Evolutionary conservation across 345 rosid species (phyloP).

Genomic region (Brassica nigra): DNA sequence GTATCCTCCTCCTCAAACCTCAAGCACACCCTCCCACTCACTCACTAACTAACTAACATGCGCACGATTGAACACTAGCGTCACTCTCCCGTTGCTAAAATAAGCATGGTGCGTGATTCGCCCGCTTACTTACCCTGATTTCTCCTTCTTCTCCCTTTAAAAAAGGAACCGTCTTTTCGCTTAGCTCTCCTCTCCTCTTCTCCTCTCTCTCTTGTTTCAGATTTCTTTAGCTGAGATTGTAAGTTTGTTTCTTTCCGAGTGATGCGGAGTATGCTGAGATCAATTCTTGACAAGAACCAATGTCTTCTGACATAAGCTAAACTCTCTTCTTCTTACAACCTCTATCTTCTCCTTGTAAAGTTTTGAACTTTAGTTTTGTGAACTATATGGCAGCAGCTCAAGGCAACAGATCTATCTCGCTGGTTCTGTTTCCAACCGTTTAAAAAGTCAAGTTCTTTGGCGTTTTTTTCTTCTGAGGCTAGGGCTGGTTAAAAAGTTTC

Average conservation of each 20-base stretch:
- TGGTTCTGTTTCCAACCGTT: constrained; percentile 22
- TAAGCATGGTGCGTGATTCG: constrained; percentile 47
- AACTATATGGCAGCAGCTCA: constrained; percentile 30
- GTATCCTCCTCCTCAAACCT: constrained; percentile 20
- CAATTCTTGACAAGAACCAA: constrained; percentile 45
- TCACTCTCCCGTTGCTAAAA: constrained; percentile 20
- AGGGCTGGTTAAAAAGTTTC: constrained; percentile 11
- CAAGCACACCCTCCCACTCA: constrained; percentile 28
- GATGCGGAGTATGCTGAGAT: constrained; percentile 34
- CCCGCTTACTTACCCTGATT: constrained; percentile 31
- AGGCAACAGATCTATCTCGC: constrained; percentile 33
- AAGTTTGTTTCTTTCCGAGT: neutral
- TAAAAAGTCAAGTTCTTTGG: constrained; percentile 18
- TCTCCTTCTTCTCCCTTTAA: constrained; percentile 22
- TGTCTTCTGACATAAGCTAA: constrained; percentile 94
- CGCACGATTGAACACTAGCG: constrained; percentile 12
- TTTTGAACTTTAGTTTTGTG: constrained; percentile 1
- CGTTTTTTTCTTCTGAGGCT: constrained; percentile 14
- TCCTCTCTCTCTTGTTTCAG: constrained; percentile 8
- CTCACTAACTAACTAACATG: constrained; percentile 27
- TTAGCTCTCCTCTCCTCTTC: neutral
- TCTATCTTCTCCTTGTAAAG: neutral
- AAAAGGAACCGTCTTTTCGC: constrained; percentile 38
- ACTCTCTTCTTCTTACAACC: neutral
- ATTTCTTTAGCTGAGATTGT: constrained; percentile 24